Conservation (phyloP, 176 grass and related monocot genomes). For the Pontederia paniculata region DNA sequence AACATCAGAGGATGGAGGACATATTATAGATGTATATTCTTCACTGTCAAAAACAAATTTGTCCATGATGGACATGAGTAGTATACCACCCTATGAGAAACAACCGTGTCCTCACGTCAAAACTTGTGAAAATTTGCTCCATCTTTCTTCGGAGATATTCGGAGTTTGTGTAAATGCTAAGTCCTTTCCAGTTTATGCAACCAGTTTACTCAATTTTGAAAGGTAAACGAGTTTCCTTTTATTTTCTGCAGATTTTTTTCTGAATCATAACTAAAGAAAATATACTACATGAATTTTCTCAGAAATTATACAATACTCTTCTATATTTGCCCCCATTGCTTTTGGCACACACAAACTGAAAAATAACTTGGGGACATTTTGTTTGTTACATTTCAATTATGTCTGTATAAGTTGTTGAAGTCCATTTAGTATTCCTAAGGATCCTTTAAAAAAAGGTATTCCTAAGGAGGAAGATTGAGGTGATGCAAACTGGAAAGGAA, state of each 20-base stretch:
- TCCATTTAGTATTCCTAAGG: too few relatives aligned
- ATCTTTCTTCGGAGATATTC: slow-evolving; percentile 50
- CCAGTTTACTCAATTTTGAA: slow-evolving; percentile 82
- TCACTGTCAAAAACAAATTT: slow-evolving; percentile 6
- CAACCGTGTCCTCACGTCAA: slow-evolving; percentile 24
- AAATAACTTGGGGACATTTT: too few relatives aligned
- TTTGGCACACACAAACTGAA: too few relatives aligned
- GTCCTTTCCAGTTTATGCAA: slow-evolving; percentile 37
- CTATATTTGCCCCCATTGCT: too few relatives aligned
- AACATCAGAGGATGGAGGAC: slow-evolving; percentile 37
- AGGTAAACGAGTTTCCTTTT: slow-evolving; percentile 41
- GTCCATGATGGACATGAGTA: background rate
- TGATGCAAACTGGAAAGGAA: too few relatives aligned
- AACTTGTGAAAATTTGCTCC: slow-evolving; percentile 59
- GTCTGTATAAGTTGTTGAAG: too few relatives aligned
- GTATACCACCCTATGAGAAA: background rate
- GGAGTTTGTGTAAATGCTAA: slow-evolving; percentile 57
- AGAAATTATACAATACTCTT: too few relatives aligned
- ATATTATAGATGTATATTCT: slow-evolving; percentile 19
- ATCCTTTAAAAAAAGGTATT: too few relatives aligned
- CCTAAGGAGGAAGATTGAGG: too few relatives aligned
- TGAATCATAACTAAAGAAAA: too few relatives aligned
- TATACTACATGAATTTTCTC: too few relatives aligned
- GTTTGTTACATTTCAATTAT: too few relatives aligned
- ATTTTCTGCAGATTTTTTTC: background rate